A percentile compares a stretch with the other conserved stretches of the same genome.
Conservation (phyloP, 1,139 yeast genomes). For the Sugiyamaella japonica region DNA sequence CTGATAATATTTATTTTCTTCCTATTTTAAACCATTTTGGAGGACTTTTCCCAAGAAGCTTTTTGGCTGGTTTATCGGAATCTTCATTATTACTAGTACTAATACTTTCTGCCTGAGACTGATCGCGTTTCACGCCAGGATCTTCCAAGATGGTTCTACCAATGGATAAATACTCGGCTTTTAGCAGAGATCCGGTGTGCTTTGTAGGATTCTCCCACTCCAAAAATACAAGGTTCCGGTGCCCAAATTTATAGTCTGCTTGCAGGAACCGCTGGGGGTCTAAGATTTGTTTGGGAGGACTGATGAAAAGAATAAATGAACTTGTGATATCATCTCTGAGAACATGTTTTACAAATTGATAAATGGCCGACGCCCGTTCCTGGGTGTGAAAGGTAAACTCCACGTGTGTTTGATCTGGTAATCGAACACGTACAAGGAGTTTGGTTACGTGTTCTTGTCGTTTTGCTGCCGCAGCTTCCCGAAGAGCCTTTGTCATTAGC, state of each 20-base stretch:
- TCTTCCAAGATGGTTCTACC: constrained; percentile 33
- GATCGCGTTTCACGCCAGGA: constrained; percentile 31
- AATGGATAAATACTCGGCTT: constrained; percentile 20
- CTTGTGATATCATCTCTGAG: constrained; percentile 27
- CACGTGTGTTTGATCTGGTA: constrained; percentile 40
- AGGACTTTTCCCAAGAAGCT: neutral
- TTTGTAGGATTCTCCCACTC: constrained; percentile 33
- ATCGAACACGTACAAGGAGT: constrained; percentile 34
- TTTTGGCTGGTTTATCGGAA: neutral
- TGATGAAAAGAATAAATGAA: constrained; percentile 34
- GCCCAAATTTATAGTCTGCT: constrained; percentile 33
- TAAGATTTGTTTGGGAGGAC: constrained; percentile 35
- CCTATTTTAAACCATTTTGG: constrained; percentile 33
- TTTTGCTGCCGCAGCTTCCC: constrained; percentile 32
- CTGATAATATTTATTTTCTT: constrained; percentile 19
- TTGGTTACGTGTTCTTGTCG: constrained; percentile 27
- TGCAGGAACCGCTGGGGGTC: constrained; percentile 27
- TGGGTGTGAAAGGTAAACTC: constrained; percentile 35
- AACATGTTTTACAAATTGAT: constrained; percentile 33
- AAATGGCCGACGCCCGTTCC: constrained; percentile 35
- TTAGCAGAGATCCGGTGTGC: constrained; percentile 18
- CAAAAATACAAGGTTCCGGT: constrained; percentile 35
- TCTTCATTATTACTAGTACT: neutral
- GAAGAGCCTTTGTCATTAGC: constrained; percentile 36
- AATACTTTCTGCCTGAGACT: constrained; percentile 13